Percentiles rank a stretch among this genome's conserved stretches.
Evolutionary conservation across 176 grass and related monocot genomes (phyloP).

Genomic region (Zoysia japonica): DNA sequence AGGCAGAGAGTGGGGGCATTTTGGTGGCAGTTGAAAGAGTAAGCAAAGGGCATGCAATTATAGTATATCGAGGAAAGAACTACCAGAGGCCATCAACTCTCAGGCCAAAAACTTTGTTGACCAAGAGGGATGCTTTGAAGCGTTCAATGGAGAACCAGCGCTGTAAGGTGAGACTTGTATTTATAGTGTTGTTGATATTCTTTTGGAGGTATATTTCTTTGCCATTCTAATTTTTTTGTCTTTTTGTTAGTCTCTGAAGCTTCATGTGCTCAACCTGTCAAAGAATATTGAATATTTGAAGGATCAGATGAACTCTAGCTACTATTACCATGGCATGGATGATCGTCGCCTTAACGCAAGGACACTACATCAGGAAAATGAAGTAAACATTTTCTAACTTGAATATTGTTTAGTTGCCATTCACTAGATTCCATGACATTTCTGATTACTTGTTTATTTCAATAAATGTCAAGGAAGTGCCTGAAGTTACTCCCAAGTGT

Average conservation of each 20-base stretch:
- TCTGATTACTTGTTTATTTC: slow-evolving; percentile 44
- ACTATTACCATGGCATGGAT: slow-evolving; percentile 14
- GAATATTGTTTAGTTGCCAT: slow-evolving; percentile 11
- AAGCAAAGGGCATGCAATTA: slow-evolving; percentile 91
- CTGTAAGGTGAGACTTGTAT: slow-evolving; percentile 54
- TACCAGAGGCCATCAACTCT: slow-evolving; percentile 76
- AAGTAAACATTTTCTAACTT: slow-evolving; percentile 45
- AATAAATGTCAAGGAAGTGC: slow-evolving; percentile 73
- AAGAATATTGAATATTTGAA: slow-evolving; percentile 74
- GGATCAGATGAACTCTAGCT: slow-evolving; percentile 43
- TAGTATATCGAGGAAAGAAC: slow-evolving; percentile 91
- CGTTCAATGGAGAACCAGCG: slow-evolving; percentile 75
- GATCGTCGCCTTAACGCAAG: slow-evolving; percentile 24
- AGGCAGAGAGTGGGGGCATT: slow-evolving; percentile 91
- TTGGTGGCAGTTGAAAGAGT: slow-evolving; percentile 83
- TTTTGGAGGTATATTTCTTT: slow-evolving; percentile 7
- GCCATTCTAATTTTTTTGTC: slow-evolving; percentile 28
- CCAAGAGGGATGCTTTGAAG: slow-evolving; percentile 81
- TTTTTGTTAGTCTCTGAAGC: slow-evolving; percentile 78
- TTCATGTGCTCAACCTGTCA: slow-evolving; percentile 83
- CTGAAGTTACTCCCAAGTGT: slow-evolving; percentile 49
- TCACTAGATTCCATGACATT: slow-evolving; percentile 15
- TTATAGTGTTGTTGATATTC: slow-evolving; percentile 10
- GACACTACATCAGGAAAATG: slow-evolving; percentile 30
- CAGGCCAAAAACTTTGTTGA: slow-evolving; percentile 71